These are phyloP conservation scores for Filobasidium floriforme DNA, from an alignment of 768 basidiomycete genomes.

Conservation along the genomic window DNA sequence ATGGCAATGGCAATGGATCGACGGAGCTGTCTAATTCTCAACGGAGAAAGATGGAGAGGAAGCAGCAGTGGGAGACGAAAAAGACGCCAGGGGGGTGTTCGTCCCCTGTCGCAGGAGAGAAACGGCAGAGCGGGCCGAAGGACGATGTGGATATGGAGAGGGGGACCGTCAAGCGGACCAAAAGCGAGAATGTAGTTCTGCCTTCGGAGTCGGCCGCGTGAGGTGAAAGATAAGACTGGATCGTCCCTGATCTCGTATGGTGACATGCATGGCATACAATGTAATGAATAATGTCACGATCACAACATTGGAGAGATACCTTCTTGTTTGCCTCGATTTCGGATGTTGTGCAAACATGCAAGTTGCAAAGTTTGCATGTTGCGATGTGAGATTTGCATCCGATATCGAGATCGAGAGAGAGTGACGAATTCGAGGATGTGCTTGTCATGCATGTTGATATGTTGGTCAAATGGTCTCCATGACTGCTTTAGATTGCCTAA, in stretches of 20 bases:
- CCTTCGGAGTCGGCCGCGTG: no score
- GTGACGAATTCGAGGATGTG: not conserved
- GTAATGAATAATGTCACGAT: no score
- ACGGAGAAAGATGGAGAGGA: not conserved
- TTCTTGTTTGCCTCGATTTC: no score
- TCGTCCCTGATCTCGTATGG: no score
- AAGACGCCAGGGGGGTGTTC: not conserved
- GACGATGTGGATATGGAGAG: slow-evolving; percentile 9
- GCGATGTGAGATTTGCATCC: not conserved
- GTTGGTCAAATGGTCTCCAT: no score
- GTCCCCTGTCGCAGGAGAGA: not conserved
- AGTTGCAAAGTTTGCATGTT: no score
- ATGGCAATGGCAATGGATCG: no score
- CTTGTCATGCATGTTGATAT: not conserved
- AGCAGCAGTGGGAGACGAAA: not conserved
- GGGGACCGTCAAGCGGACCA: slow-evolving; percentile 1
- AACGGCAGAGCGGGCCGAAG: not conserved
- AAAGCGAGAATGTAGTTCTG: not conserved
- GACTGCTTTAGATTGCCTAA: no score
- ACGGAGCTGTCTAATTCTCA: not conserved
- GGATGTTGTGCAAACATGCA: no score
- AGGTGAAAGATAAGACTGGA: no score
- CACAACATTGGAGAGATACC: no score
- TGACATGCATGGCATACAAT: no score
- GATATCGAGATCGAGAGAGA: not conserved